These are phyloP conservation scores for Sambucus nigra DNA, from an alignment of 129 eudicot genomes.

Conservation along the genomic window DNA sequence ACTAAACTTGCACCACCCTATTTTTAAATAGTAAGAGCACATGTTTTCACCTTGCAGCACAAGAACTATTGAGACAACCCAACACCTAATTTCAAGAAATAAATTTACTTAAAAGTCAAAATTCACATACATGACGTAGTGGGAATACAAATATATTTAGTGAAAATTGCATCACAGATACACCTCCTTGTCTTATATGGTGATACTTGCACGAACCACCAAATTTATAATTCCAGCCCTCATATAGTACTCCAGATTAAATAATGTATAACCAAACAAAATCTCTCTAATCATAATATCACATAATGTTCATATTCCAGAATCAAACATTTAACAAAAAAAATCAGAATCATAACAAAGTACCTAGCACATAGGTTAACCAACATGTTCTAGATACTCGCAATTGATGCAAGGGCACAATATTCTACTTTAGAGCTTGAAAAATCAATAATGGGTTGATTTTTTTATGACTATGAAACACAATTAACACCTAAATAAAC, in stretches of 20 bases:
- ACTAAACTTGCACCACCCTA: conserved; percentile 90
- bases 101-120: background rate
- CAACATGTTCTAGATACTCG: conserved; percentile 71
- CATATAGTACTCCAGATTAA: conserved; percentile 54
- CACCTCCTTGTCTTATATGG: conserved; percentile 82
- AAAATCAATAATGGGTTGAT: too few relatives aligned
- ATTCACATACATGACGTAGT: conserved; percentile 53
- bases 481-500: too few relatives aligned
- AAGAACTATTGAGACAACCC: conserved; percentile 12
- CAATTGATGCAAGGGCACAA: too few relatives aligned
- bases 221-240: conserved; percentile 79
- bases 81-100: background rate
- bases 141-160: conserved; percentile 75
- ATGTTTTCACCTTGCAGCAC: conserved; percentile 68
- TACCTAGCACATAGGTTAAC: conserved; percentile 92
- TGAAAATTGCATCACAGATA: conserved; percentile 35
- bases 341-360: background rate
- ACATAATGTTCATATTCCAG: background rate
- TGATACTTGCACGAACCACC: conserved; percentile 86
- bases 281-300: too few relatives aligned
- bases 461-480: too few relatives aligned
- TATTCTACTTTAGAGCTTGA: too few relatives aligned
- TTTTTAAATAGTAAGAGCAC: conserved; percentile 73
- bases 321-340: conserved; percentile 3
- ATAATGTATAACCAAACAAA: too few relatives aligned